Conservation (phyloP, 805 yeast species). For the Nakazawaea holstii region DNA sequence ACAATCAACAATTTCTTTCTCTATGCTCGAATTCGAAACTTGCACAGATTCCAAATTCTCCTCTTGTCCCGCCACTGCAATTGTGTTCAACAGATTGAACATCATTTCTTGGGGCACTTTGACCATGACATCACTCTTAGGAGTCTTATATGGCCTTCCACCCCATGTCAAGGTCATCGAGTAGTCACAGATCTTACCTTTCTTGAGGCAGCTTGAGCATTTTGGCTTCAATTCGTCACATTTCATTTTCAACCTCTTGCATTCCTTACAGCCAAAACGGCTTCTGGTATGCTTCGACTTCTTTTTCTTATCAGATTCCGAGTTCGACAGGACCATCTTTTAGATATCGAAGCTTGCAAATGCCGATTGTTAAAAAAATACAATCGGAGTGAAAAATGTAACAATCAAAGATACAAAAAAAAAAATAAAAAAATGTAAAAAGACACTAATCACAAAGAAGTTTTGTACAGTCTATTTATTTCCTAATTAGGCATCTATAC, state of each 20-base stretch:
- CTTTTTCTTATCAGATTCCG: background rate
- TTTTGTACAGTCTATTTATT: background rate
- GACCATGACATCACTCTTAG: conserved; percentile 28
- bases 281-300: conserved; percentile 34
- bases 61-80: no score
- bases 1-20: no score
- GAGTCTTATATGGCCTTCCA: conserved; percentile 56
- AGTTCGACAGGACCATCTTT: background rate
- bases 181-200: conserved; percentile 52
- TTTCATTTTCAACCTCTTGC: conserved; percentile 58
- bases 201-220: conserved; percentile 51
- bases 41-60: no score
- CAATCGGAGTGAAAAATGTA: no score
- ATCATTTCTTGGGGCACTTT: conserved; percentile 13
- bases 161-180: conserved; percentile 66
- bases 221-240: conserved; percentile 66
- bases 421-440: background rate
- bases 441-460: background rate
- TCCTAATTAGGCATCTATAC: no score
- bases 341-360: no score
- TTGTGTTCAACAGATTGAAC: conserved; percentile 6
- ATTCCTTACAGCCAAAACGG: conserved; percentile 55
- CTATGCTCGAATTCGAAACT: no score
- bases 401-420: no score
- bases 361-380: no score